Evolutionary conservation across 805 yeast species (phyloP).

Genomic region (Candida morakotiae): DNA sequence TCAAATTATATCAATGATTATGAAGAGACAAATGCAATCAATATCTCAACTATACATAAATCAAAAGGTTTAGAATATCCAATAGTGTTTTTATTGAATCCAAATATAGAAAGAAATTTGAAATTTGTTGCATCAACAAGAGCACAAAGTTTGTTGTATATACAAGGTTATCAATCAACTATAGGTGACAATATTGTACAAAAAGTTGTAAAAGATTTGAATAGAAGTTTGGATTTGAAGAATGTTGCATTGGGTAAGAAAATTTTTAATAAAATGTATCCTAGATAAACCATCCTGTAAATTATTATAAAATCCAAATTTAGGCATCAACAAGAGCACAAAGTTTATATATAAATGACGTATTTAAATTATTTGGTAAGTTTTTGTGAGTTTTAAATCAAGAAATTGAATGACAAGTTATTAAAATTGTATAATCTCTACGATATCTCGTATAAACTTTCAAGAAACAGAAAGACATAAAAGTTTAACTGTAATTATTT

Average conservation of each 20-base stretch:
- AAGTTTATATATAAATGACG: too few relatives aligned
- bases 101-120: background rate
- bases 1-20: constrained; percentile 36
- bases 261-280: constrained; percentile 9
- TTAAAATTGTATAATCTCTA: too few relatives aligned
- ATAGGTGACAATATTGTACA: constrained; percentile 12
- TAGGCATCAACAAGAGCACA: too few relatives aligned
- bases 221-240: background rate
- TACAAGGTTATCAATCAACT: constrained; percentile 6
- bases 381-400: too few relatives aligned
- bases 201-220: background rate
- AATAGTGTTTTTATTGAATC: constrained; percentile 46
- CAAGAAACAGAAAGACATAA: too few relatives aligned
- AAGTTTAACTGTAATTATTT: too few relatives aligned
- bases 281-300: too few relatives aligned
- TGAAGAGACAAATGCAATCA: constrained; percentile 32
- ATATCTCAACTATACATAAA: constrained; percentile 66
- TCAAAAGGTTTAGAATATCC: constrained; percentile 77
- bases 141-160: constrained; percentile 41
- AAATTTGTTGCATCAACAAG: constrained; percentile 49
- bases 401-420: too few relatives aligned
- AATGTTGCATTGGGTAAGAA: background rate
- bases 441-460: too few relatives aligned
- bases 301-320: too few relatives aligned
- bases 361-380: too few relatives aligned